Percentiles rank a stretch among this genome's conserved stretches.
Conservation (phyloP, 2,329 filamentous ascomycete genomes). For the Gremmenia infestans region DNA sequence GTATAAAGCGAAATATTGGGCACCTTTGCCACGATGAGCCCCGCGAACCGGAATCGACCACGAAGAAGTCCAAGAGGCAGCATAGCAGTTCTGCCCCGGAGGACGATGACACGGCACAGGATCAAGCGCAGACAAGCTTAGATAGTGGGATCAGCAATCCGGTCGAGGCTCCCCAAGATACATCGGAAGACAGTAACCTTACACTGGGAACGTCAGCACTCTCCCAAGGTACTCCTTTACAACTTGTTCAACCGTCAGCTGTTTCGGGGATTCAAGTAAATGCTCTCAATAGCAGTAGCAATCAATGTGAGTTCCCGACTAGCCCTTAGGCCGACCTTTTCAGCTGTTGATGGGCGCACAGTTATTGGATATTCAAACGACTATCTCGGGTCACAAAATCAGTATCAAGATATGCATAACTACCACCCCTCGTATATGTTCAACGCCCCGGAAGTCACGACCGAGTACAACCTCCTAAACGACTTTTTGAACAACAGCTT, state of each 20-base stretch:
- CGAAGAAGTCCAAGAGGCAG: conserved; percentile 71
- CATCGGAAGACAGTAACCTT: conserved; percentile 38
- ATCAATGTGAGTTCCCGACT: conserved; percentile 61
- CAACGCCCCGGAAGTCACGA: conserved; percentile 85
- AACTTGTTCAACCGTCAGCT: conserved; percentile 67
- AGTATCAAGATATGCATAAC: conserved; percentile 90
- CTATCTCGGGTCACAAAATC: conserved; percentile 69
- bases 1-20: conserved; percentile 97
- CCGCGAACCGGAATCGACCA: conserved; percentile 64
- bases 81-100: conserved; percentile 49
- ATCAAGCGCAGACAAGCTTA: conserved; percentile 42
- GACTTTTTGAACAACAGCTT: conserved; percentile 92
- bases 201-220: conserved; percentile 31
- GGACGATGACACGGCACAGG: conserved; percentile 55
- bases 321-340: conserved; percentile 5
- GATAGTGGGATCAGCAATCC: conserved; percentile 47
- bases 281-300: conserved; percentile 58
- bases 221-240: conserved; percentile 51
- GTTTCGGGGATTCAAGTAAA: conserved; percentile 62
- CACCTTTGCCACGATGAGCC: conserved; percentile 98
- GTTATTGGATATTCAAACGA: conserved; percentile 77
- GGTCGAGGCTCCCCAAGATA: conserved; percentile 49
- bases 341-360: conserved; percentile 37
- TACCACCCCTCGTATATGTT: conserved; percentile 96
- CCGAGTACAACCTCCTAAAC: conserved; percentile 94